These are phyloP conservation scores for Eurotiales sp. DNA, from an alignment of 2,329 filamentous ascomycete species.

Conservation along the genomic window DNA sequence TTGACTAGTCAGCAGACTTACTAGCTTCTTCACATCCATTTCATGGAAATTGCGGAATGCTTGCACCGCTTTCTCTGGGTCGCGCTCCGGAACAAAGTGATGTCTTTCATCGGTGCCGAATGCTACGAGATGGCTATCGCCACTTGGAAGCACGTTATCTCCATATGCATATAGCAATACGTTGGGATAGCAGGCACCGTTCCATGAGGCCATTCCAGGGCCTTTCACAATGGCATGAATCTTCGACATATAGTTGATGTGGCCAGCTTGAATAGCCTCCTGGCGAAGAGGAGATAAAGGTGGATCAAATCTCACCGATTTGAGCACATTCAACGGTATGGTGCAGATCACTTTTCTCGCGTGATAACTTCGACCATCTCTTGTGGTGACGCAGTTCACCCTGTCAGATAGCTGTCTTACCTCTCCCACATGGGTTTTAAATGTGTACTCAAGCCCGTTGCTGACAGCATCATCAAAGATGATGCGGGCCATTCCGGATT, in stretches of 20 bases:
- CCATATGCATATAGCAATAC: constrained; percentile 18
- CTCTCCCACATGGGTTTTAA: constrained; percentile 20
- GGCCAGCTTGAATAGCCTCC: constrained; percentile 19
- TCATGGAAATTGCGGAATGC: constrained; percentile 13
- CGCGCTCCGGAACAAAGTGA: constrained; percentile 13
- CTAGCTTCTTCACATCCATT: constrained; percentile 14
- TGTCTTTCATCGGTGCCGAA: constrained; percentile 15
- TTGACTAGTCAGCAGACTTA: background rate
- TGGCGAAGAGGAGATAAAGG: constrained; percentile 17
- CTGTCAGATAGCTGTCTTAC: constrained; percentile 3
- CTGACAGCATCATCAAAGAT: constrained; percentile 26
- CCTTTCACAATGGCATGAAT: constrained; percentile 21
- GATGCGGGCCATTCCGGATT: constrained; percentile 23
- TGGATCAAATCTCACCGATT: constrained; percentile 19
- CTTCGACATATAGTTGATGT: constrained; percentile 20
- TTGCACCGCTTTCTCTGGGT: constrained; percentile 10
- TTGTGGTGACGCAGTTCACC: background rate
- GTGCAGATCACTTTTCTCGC: constrained; percentile 24
- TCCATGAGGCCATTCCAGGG: constrained; percentile 15
- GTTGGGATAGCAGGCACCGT: constrained; percentile 15
- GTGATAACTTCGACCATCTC: constrained; percentile 13
- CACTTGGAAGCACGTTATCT: constrained; percentile 15
- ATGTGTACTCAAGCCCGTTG: constrained; percentile 24
- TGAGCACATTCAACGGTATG: constrained; percentile 22
- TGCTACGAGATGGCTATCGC: constrained; percentile 13